Evolutionary conservation across 2,329 filamentous ascomycete species (phyloP), one percentile per base, ranked within the genome.

Genomic region (Amesomyces nigricolor): DNA sequence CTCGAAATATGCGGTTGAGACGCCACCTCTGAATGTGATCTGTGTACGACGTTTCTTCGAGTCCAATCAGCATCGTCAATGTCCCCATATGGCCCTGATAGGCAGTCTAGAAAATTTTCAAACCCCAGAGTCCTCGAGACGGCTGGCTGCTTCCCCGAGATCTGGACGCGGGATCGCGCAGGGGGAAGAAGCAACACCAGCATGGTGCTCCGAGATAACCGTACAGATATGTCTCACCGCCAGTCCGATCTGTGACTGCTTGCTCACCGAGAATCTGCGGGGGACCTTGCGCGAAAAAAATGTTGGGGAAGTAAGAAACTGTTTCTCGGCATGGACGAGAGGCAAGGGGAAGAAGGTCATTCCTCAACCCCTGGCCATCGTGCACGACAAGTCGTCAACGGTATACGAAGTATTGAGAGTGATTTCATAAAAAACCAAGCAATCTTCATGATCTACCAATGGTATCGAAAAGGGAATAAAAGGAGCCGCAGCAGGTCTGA

Each of bases 381-480:
- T 11, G 32, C 11, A 35, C 32, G 32, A 35, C 32, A 13, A 10
- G 32, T 11, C 3, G 7, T 35, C 8, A 7, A 13, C 11, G 32
- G 7, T 5, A 9, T 35, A 35, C 22, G 22, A 26, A 26, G 22
- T 26, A 26, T 26, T 26, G 22, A 26, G 22, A 26, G 5, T 26
- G 22, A 26, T 26, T 26, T 26, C 22, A 26, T n/a, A 6, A n/a
- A 46, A 17, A 11, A 35, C 32, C 50, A 55, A 38, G n/a, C 14
- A 29, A 37, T 54, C 52, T 57, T 50, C 56, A 56, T 62, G 56
- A 54, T 62, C 60, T 61, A 61, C 61, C 57, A 56, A 57, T 62
- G 61, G 61, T 62, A 62, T 62, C 59, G 59, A 61, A 57, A 59
- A 61, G 19, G 53, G 38, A 56, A 57, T 30, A 45, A 26, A 26